These are phyloP conservation scores for Pestalotiopsis sp. DNA, from an alignment of 2,329 filamentous ascomycete species.

Conservation along the genomic window DNA sequence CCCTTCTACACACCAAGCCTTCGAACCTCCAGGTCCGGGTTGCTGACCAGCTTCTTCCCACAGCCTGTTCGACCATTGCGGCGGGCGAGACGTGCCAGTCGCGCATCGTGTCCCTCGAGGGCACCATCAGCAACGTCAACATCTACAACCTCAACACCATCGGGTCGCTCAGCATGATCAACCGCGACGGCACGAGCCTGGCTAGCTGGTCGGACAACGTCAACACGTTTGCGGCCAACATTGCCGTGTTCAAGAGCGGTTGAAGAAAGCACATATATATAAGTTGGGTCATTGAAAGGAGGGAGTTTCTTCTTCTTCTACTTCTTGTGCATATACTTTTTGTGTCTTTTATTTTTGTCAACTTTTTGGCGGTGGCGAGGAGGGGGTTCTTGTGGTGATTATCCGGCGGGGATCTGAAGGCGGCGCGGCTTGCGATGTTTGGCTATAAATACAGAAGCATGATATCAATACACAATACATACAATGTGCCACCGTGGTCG, in stretches of 20 bases:
- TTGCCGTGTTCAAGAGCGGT: constrained; percentile 27
- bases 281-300: neutral
- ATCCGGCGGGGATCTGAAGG: neutral
- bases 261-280: neutral
- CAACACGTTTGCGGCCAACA: constrained; percentile 31
- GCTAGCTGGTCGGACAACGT: constrained; percentile 32
- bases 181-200: constrained; percentile 29
- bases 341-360: neutral
- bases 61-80: constrained; percentile 36
- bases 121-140: constrained; percentile 33
- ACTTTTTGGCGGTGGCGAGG: neutral
- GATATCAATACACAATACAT: neutral
- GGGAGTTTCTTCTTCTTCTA: neutral
- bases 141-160: constrained; percentile 51
- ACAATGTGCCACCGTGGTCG: neutral
- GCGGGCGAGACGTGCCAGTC: constrained; percentile 41
- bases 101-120: constrained; percentile 40
- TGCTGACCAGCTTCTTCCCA: neutral
- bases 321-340: neutral
- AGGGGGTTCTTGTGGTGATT: neutral
- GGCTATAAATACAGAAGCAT: constrained; percentile 13
- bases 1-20: neutral
- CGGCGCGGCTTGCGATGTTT: neutral
- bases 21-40: neutral
- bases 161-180: constrained; percentile 41